Conservation (phyloP, 2,329 filamentous ascomycete genomes). For the Plectosphaerella cucumerina region DNA sequence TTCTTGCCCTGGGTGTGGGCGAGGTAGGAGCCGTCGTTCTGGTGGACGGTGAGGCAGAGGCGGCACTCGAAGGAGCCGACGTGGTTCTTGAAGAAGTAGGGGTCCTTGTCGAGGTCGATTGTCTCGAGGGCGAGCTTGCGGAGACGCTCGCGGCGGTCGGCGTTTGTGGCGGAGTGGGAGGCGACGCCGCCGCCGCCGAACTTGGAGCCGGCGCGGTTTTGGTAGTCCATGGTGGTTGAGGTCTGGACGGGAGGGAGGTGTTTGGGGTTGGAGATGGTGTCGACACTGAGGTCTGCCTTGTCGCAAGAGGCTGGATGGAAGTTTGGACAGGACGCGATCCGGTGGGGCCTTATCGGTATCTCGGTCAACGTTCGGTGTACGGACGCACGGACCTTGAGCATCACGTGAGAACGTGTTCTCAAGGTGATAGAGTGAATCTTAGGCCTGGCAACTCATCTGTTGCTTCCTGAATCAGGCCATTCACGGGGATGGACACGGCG, state of each 20-base stretch:
- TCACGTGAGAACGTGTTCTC: too few relatives aligned
- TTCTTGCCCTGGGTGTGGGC: conserved; percentile 98
- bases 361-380: too few relatives aligned
- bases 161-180: conserved; percentile 88
- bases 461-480: neutral
- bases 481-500: neutral
- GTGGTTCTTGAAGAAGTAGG: conserved; percentile 99
- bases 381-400: too few relatives aligned
- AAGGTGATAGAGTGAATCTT: neutral
- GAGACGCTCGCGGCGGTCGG: conserved; percentile 93
- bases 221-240: conserved; percentile 60
- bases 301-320: too few relatives aligned
- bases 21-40: conserved; percentile 98
- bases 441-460: neutral
- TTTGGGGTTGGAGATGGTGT: too few relatives aligned
- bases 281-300: too few relatives aligned
- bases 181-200: conserved; percentile 97
- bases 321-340: too few relatives aligned
- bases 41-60: conserved; percentile 93
- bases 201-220: conserved; percentile 95
- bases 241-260: neutral
- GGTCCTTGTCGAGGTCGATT: conserved; percentile 98
- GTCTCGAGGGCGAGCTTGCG: conserved; percentile 97
- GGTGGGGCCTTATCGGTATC: too few relatives aligned
- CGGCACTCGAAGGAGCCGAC: conserved; percentile 97